Evolutionary conservation across 2,329 filamentous ascomycete species (phyloP), one percentile per base, ranked within the genome.

Genomic region (Cryphonectria nitschkei): DNA sequence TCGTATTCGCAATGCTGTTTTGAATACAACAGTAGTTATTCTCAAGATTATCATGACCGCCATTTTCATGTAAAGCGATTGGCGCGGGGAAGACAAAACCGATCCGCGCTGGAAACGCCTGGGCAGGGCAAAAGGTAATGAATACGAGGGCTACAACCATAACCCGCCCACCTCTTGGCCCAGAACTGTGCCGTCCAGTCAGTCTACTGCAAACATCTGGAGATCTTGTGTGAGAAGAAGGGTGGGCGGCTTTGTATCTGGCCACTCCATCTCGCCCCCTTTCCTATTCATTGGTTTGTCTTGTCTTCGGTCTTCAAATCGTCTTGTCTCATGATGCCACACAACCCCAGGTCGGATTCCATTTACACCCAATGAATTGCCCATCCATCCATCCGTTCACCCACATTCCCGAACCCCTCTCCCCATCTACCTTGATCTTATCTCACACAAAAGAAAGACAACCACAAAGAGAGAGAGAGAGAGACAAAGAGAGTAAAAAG

Each of bases 321-420:
- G 37, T 39, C 29, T 13, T 54, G 67, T 68, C 67, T 68, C 67
- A 68, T 54, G 67, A 68, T 43, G 60, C 34, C 58, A 60, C 60
- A 39, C 54, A 26, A 7, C 46, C 46, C 22, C 22, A 11, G 52
- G 14, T 52, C 65, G 39, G 65, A 34, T 29, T n/a, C 65, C 16
- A 34, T 61, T 26, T 26, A 37, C 52, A 22, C 65, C 52, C 34
- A 63, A 63, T 8, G 14, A 22, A 34, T 34, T 34, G 6, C 32
- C 56, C 52, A 16, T 56, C 52, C 52, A 16, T n/a, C 7, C 26
- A 14, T 56, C 52, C n/a, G 9, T n/a, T 7, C 54, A 19, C 13
- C 13, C 54, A 16, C 54, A 2, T 13, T 34, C 54, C 54, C 54
- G 54, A 32, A 32, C 54, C 29, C 29, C 9, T n/a, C n/a, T n/a